Conservation (phyloP, 164 flowering plant species). For the Kingdonia uniflora region DNA sequence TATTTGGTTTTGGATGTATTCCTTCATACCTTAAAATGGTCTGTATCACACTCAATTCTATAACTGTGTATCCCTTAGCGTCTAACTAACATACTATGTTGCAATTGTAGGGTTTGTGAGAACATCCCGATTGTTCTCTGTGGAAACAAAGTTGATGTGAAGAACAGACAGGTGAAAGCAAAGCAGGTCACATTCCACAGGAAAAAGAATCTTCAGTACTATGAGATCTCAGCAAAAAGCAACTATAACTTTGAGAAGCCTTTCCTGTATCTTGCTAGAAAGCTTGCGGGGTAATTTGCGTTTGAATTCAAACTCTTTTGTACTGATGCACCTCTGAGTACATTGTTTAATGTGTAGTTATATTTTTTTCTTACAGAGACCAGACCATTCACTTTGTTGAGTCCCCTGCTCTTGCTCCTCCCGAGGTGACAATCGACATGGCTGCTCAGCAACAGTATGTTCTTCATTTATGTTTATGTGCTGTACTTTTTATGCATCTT, state of each 20-base stretch:
- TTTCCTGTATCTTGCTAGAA: conserved; percentile 57
- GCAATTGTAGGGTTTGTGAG: conserved; percentile 55
- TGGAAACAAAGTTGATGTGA: conserved; percentile 70
- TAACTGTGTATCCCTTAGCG: not conserved
- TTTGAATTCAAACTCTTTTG: not conserved
- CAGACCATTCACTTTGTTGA: conserved; percentile 56
- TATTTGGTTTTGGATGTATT: too few relatives aligned
- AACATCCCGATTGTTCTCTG: conserved; percentile 64
- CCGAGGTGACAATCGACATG: conserved; percentile 55
- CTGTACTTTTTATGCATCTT: too few relatives aligned
- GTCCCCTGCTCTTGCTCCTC: conserved; percentile 59
- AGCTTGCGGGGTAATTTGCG: conserved; percentile 46
- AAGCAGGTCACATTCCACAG: conserved; percentile 66
- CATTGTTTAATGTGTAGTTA: too few relatives aligned
- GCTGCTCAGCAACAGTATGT: conserved; percentile 42
- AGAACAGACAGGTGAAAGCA: conserved; percentile 62
- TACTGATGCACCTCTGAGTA: not conserved
- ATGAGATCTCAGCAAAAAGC: conserved; percentile 64
- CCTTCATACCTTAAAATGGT: too few relatives aligned
- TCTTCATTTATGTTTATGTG: not conserved
- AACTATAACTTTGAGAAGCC: conserved; percentile 67
- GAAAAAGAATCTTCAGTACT: conserved; percentile 62
- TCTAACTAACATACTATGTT: too few relatives aligned
- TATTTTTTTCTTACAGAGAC: conserved; percentile 28
- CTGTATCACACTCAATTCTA: too few relatives aligned